These are phyloP conservation scores for Trichothecium roseum DNA, from an alignment of 2,329 filamentous ascomycete genomes.

Conservation along the genomic window DNA sequence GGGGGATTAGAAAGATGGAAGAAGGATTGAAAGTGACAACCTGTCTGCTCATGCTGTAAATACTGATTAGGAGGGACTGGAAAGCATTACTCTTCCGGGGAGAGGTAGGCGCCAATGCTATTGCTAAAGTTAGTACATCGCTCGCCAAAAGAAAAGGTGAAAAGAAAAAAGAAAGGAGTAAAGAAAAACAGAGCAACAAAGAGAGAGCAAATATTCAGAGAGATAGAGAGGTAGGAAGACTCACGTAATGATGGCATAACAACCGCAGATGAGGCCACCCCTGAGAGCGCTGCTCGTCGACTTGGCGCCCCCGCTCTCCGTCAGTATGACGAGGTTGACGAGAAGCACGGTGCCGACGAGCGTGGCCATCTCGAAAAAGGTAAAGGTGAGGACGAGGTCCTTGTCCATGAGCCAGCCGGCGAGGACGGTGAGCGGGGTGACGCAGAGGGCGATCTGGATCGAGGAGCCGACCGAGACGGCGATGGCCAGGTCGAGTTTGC, in stretches of 20 bases:
- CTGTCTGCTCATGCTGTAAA: no score
- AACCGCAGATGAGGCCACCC: constrained; percentile 45
- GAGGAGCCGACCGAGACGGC: constrained; percentile 46
- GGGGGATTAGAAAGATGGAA: no score
- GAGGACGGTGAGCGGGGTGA: constrained; percentile 49
- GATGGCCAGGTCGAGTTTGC: constrained; percentile 49
- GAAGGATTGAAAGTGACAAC: no score
- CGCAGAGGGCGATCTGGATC: constrained; percentile 52
- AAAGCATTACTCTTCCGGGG: no score
- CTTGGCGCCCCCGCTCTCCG: constrained; percentile 53
- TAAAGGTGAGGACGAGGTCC: constrained; percentile 59
- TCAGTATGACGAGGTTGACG: constrained; percentile 66
- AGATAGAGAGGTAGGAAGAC: no score
- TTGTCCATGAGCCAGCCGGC: constrained; percentile 46
- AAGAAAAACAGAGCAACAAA: not conserved
- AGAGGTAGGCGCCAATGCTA: no score
- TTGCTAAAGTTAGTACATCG: no score
- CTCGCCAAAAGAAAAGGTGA: no score
- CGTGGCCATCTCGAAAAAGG: constrained; percentile 64
- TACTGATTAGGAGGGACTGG: no score
- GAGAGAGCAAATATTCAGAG: not conserved
- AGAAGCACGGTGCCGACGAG: constrained; percentile 62
- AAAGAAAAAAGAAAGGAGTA: no score
- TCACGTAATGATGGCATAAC: constrained; percentile 40
- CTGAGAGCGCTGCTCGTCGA: constrained; percentile 37